Percentiles rank a stretch among this genome's conserved stretches.
Evolutionary conservation across 495 filamentous ascomycete species (phyloP).

Genomic region (Podospora fimiseda): DNA sequence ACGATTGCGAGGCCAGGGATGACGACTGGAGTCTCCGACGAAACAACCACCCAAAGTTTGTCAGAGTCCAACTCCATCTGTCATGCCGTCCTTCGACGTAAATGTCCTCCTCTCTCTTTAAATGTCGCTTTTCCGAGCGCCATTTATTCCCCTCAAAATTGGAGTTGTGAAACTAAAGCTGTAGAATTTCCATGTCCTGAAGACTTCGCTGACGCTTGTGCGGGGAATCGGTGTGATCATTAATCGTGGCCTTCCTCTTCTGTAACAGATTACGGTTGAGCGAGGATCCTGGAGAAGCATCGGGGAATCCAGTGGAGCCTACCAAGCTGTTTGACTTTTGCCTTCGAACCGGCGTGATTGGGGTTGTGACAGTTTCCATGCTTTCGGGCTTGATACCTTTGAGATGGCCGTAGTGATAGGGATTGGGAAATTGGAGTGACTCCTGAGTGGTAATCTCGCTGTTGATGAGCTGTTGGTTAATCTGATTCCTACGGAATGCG

Average conservation of each 20-base stretch:
- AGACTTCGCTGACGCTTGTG: constrained; percentile 49
- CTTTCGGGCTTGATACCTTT: constrained; percentile 51
- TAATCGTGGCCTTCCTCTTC: constrained; percentile 46
- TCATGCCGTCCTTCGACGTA: constrained; percentile 33
- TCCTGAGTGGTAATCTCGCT: constrained; percentile 51
- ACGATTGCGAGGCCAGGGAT: constrained; percentile 32
- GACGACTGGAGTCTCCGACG: constrained; percentile 6
- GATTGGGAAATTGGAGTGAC: constrained; percentile 47
- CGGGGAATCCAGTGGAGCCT: constrained; percentile 14
- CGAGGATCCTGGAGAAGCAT: constrained; percentile 34
- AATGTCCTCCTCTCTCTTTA: constrained; percentile 1
- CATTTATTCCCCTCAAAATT: too few relatives aligned
- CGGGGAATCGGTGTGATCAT: constrained; percentile 19
- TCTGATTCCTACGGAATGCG: constrained; percentile 73
- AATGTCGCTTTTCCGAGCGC: too few relatives aligned
- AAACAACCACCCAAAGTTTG: constrained; percentile 8
- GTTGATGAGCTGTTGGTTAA: constrained; percentile 60
- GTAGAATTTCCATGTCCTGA: constrained; percentile 31
- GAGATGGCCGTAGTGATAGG: constrained; percentile 43
- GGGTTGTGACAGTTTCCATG: constrained; percentile 47
- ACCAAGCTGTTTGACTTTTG: constrained; percentile 32
- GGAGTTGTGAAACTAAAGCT: constrained; percentile 9
- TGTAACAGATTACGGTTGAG: constrained; percentile 31
- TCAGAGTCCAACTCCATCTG: not conserved
- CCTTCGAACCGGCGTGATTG: constrained; percentile 48